Base-by-base conservation (phyloP, 2,329 filamentous ascomycete genomes). In the Ilyonectria mors-panacis region DNA sequence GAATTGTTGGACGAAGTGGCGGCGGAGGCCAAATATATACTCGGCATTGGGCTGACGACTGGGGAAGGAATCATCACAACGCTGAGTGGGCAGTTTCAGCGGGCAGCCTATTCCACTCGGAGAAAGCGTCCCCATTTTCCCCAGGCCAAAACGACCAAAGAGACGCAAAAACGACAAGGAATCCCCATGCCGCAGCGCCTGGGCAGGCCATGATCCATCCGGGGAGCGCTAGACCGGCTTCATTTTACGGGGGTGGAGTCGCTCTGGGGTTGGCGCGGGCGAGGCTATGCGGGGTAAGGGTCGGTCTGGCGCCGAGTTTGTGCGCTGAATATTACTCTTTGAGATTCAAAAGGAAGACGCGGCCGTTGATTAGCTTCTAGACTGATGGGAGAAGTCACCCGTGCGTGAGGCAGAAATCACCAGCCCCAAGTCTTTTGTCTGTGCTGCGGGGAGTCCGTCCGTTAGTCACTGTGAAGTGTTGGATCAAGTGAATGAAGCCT, bases 281-380 rank as follows among this genome's bases (percentile, higher is more conserved):
- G 21, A 42, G 26, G 26, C 26, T 28, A 63, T 70, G 68, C 68
- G 65, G 65, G 65, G 68, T 68, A 70, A 35, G 45, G 37, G 56
- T 45, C 39, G n/a, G 65, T 37, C 37, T 23, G 45, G 30, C 30
- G 45, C n/a, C 23, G 55, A 50, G 42, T 23, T 33, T 39, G 17
- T 53, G 58, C 65, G 68, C 58, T 61, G 51, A 68, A 68, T 68
- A 63, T 70, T 70, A 58, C 68, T 58, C 39, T 19, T n/a, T 53
- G 53, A 50, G 59, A 55, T 61, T 55, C 44, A 65, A 60, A 60
- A 45, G 65, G 68, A 58, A 70, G 48, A 50, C 51, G 26, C 21
- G 17, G 57, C 62, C 61, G 63, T 39, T 13, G 7, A 1, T n/a
- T 44, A 6, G 12, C 15, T 33, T 33, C 12, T 33, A 12, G 30